Percentiles rank a stretch among this genome's conserved stretches.
Conservation (phyloP, 1,284 basidiomycete species). For the Binderoboletus segoi region DNA sequence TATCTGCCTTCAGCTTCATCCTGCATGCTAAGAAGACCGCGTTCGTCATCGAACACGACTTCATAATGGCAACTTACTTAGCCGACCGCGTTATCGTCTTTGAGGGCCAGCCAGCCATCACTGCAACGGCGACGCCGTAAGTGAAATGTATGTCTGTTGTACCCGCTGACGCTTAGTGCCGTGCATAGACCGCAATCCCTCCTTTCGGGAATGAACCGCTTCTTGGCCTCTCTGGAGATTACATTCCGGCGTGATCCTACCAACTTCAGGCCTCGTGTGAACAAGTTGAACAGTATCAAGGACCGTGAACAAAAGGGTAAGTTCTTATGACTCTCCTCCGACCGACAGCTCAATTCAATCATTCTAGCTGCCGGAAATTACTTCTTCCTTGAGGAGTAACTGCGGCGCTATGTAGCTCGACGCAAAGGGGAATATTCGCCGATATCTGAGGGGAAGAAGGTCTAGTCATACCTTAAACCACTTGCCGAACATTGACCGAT, state of each 20-base stretch:
- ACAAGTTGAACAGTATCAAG: conserved; percentile 92
- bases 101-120: conserved; percentile 80
- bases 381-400: conserved; percentile 87
- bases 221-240: conserved; percentile 90
- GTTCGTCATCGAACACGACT: conserved; percentile 98
- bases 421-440: not conserved
- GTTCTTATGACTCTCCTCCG: conserved; percentile 27
- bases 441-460: conserved; percentile 13
- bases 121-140: conserved; percentile 85
- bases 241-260: conserved; percentile 97
- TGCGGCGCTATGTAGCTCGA: not conserved
- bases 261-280: conserved; percentile 91
- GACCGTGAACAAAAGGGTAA: conserved; percentile 92
- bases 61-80: conserved; percentile 96
- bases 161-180: conserved; percentile 8
- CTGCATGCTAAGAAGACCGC: conserved; percentile 95
- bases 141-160: conserved; percentile 29
- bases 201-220: conserved; percentile 88
- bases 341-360: conserved; percentile 9
- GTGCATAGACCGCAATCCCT: conserved; percentile 73
- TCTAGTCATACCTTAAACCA: conserved; percentile 8
- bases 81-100: conserved; percentile 98
- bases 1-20: conserved; percentile 67
- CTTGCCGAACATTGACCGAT: conserved; percentile 13
- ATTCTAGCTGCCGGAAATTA: conserved; percentile 74